phyloP scores from a whole-genome alignment of 2,329 filamentous ascomycete species.

The Colletotrichum navitas region DNA sequence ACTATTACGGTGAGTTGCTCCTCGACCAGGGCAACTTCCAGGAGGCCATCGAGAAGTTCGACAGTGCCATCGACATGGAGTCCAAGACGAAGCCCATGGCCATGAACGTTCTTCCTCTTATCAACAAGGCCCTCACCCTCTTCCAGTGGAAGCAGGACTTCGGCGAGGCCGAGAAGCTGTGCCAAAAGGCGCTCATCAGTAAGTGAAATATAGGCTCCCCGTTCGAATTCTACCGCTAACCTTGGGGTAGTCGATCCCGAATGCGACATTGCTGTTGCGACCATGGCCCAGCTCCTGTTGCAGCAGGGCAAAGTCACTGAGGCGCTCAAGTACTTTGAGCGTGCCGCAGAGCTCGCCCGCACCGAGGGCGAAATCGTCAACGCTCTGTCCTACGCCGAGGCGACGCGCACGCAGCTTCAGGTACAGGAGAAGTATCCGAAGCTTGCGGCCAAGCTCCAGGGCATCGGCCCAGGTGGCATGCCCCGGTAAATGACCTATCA shows the following conservation, averaged over 20 bases:
- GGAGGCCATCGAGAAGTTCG: slow-evolving; percentile 97
- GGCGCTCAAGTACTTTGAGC: slow-evolving; percentile 96
- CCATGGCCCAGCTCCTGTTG: slow-evolving; percentile 96
- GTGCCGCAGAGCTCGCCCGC: slow-evolving; percentile 91
- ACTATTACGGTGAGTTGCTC: slow-evolving; percentile 98
- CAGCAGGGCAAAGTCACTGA: slow-evolving; percentile 98
- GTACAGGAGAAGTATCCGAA: slow-evolving; percentile 89
- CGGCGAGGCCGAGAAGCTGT: slow-evolving; percentile 92
- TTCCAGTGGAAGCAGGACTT: slow-evolving; percentile 99
- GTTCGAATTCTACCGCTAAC: slow-evolving; percentile 50
- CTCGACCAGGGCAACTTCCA: slow-evolving; percentile 96
- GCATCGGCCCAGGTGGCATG: slow-evolving; percentile 56
- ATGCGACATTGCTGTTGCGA: slow-evolving; percentile 98
- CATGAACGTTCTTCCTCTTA: slow-evolving; percentile 97
- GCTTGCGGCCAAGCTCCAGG: slow-evolving; percentile 78
- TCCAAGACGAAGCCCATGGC: slow-evolving; percentile 92
- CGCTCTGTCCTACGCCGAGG: slow-evolving; percentile 95
- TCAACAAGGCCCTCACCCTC: slow-evolving; percentile 97
- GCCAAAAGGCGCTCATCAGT: slow-evolving; percentile 98
- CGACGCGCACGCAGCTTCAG: slow-evolving; percentile 94
- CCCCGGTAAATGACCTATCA: slow-evolving; percentile 37
- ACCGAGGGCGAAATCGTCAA: slow-evolving; percentile 98
- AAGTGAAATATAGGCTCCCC: slow-evolving; percentile 56
- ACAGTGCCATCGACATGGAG: slow-evolving; percentile 98
- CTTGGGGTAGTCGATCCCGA: slow-evolving; percentile 85